These are phyloP conservation scores for Sequoiadendron giganteum DNA, from an alignment of 75 land plant species.

Conservation along the genomic window DNA sequence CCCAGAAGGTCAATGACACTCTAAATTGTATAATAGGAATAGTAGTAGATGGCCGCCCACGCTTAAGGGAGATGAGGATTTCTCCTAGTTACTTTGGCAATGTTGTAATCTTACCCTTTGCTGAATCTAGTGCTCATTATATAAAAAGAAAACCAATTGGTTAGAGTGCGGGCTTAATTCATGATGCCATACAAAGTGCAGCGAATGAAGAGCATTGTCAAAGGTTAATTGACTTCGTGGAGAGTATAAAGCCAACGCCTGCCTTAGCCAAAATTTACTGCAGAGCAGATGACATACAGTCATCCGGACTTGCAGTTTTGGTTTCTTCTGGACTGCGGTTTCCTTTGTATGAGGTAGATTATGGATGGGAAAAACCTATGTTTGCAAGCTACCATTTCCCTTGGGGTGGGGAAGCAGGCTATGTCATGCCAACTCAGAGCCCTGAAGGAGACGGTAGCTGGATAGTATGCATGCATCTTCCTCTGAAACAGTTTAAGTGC, in stretches of 20 bases:
- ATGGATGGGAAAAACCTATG: conserved; percentile 23
- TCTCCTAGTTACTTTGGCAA: conserved; percentile 26
- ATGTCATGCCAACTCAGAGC: no score
- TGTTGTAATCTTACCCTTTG: conserved; percentile 41
- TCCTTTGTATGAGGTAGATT: conserved; percentile 7
- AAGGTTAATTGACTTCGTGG: no score
- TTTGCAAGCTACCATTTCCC: conserved; percentile 5
- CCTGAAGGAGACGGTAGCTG: not conserved
- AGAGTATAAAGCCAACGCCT: no score
- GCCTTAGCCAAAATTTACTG: no score
- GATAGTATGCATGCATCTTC: not conserved
- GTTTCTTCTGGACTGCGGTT: not conserved
- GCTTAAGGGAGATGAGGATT: conserved; percentile 1
- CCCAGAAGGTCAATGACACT: no score
- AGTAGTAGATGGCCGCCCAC: conserved; percentile 45
- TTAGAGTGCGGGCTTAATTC: no score
- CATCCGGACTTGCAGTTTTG: no score
- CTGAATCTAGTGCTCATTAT: not conserved
- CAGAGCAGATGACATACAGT: no score
- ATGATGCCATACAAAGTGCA: no score
- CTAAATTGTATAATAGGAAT: not conserved
- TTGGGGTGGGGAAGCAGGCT: no score
- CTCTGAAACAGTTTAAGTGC: not conserved
- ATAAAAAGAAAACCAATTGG: no score
- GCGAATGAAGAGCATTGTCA: no score